Percentiles rank a stretch among this genome's conserved stretches.
These are phyloP conservation scores for Lipomyces orientalis DNA, from an alignment of 805 yeast species.

Conservation along the genomic window DNA sequence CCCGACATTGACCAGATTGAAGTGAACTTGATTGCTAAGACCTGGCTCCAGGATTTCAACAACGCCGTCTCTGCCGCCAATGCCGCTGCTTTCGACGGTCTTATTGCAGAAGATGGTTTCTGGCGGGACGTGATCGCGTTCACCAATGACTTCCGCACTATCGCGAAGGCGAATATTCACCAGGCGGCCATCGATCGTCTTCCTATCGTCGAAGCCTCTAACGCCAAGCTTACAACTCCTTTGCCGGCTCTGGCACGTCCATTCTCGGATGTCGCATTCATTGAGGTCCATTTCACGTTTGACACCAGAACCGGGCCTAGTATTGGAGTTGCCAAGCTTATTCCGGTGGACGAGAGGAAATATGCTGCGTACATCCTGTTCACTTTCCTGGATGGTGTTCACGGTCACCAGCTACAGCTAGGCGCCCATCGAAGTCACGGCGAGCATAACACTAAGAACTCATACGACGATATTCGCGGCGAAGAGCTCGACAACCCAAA, in stretches of 20 bases:
- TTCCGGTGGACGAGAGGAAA: constrained; percentile 18
- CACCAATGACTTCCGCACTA: constrained; percentile 38
- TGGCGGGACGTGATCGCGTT: constrained; percentile 40
- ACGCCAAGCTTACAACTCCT: constrained; percentile 19
- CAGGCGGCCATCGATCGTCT: constrained; percentile 37
- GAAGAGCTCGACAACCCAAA: constrained; percentile 38
- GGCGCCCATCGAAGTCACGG: constrained; percentile 33
- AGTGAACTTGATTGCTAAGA: constrained; percentile 12
- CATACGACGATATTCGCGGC: constrained; percentile 25
- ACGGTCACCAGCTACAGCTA: constrained; percentile 19
- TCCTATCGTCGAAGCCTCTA: constrained; percentile 15
- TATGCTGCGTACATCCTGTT: constrained; percentile 30
- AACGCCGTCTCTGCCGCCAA: constrained; percentile 24
- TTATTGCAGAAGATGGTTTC: constrained; percentile 29
- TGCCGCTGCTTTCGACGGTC: constrained; percentile 29
- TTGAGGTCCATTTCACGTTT: constrained; percentile 31
- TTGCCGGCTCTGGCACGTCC: constrained; percentile 21
- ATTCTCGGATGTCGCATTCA: constrained; percentile 24
- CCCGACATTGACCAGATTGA: background rate
- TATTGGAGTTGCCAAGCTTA: constrained; percentile 27
- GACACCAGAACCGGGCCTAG: constrained; percentile 27
- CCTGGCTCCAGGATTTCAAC: constrained; percentile 27
- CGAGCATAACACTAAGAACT: constrained; percentile 20
- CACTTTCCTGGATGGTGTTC: constrained; percentile 34
- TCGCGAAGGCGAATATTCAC: constrained; percentile 34